Percentiles rank a stretch among this genome's conserved stretches.
phyloP scores from a whole-genome alignment of 176 grass and related monocot genomes.

The Otatea glauca region DNA sequence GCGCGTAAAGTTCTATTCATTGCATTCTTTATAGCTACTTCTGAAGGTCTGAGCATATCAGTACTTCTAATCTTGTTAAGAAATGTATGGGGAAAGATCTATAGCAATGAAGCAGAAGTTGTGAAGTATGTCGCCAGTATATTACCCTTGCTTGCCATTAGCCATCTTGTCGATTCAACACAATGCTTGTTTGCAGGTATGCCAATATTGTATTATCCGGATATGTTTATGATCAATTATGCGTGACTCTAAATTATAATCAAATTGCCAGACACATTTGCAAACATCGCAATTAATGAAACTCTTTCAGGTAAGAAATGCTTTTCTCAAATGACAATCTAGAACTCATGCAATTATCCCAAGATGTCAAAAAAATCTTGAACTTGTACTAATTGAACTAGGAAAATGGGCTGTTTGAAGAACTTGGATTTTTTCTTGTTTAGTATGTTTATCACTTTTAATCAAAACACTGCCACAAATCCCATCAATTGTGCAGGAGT shows the following conservation, averaged over 20 bases:
- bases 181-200: conserved; percentile 73
- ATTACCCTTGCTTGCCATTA: conserved; percentile 58
- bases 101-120: conserved; percentile 60
- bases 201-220: background rate
- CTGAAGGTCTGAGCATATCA: conserved; percentile 51
- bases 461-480: background rate
- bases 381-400: background rate
- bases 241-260: background rate
- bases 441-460: background rate
- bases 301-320: background rate
- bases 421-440: background rate
- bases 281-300: background rate
- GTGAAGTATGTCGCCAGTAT: conserved; percentile 59
- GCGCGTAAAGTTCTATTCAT: conserved; percentile 40
- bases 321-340: background rate
- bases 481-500: background rate
- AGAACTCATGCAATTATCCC: background rate
- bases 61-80: conserved; percentile 49
- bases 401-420: background rate
- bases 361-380: background rate
- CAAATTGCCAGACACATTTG: no score
- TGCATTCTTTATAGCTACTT: conserved; percentile 49
- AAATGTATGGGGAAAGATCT: conserved; percentile 61
- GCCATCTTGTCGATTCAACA: conserved; percentile 64
- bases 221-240: background rate